phyloP scores from a whole-genome alignment of 1,284 basidiomycete genomes.

The Xerocomus alliaceus region DNA sequence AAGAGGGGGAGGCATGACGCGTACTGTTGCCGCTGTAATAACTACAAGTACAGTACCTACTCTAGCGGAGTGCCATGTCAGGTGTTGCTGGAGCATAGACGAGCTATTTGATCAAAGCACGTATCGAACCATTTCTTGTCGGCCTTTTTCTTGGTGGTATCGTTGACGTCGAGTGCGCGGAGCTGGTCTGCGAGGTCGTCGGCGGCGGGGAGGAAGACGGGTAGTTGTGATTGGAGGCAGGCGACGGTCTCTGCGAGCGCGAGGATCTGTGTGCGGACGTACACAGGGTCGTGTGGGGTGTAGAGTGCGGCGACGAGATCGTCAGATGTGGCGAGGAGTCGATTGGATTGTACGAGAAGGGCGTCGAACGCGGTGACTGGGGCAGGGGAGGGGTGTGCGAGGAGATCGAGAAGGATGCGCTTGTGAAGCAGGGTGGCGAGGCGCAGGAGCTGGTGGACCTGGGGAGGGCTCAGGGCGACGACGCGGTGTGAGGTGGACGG shows the following conservation, averaged over 20 bases:
- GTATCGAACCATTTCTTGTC: constrained; percentile 62
- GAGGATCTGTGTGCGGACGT: constrained; percentile 49
- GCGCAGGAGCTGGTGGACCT: constrained; percentile 67
- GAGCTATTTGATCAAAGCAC: constrained; percentile 65
- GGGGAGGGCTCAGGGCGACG: constrained; percentile 11
- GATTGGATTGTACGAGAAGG: constrained; percentile 57
- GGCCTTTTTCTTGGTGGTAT: constrained; percentile 32
- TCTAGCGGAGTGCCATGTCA: neutral
- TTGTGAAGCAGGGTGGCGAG: constrained; percentile 68
- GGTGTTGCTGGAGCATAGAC: constrained; percentile 33
- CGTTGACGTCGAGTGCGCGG: constrained; percentile 41
- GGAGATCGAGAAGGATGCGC: constrained; percentile 58
- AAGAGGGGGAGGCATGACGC: constrained; percentile 42
- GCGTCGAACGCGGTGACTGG: constrained; percentile 50
- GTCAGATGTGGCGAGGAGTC: constrained; percentile 61
- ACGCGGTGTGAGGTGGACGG: neutral
- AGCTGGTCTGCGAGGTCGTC: constrained; percentile 45
- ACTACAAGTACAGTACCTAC: constrained; percentile 29
- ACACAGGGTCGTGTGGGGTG: constrained; percentile 58
- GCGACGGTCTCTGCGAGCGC: constrained; percentile 47
- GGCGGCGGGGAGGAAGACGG: constrained; percentile 29
- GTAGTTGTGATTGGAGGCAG: constrained; percentile 44
- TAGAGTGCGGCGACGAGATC: constrained; percentile 70
- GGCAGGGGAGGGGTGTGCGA: constrained; percentile 42
- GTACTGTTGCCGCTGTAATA: constrained; percentile 11